Evolutionary conservation across 257 asterid species (phyloP).

Genomic region (Solanum tacnaense): DNA sequence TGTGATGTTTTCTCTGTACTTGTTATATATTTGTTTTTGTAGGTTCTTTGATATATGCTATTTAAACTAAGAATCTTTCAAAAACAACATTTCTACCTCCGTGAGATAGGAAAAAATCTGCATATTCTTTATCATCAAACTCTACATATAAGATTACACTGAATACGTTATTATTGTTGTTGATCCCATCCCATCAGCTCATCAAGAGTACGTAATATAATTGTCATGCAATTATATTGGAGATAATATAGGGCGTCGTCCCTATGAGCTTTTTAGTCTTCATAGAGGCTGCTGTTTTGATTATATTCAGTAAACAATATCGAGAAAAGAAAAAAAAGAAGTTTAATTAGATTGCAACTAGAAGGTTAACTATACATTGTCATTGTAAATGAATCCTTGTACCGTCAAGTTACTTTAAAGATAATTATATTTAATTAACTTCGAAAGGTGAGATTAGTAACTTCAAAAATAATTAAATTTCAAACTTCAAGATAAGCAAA

Average conservation of each 20-base stretch:
- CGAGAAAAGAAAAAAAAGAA: neutral
- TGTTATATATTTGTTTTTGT: neutral
- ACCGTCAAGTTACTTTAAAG: neutral
- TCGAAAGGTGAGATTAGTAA: neutral
- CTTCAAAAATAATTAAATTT: neutral
- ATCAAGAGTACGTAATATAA: neutral
- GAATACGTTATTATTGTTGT: neutral
- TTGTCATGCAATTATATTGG: neutral
- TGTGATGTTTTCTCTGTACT: neutral
- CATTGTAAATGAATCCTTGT: neutral
- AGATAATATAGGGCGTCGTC: neutral
- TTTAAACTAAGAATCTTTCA: too few relatives aligned
- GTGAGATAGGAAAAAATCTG: neutral
- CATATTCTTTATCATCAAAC: neutral
- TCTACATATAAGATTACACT: rapidly evolving
- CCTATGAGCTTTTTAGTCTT: neutral
- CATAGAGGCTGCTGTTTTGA: neutral
- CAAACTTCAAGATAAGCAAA: neutral
- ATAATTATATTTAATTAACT: neutral
- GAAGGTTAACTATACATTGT: neutral
- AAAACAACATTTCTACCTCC: too few relatives aligned
- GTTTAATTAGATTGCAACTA: neutral
- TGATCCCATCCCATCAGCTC: neutral
- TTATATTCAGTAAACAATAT: neutral
- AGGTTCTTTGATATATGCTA: neutral